Percentiles rank a stretch among this genome's conserved stretches.
These are phyloP conservation scores for Juglanconis juglandina DNA, from an alignment of 2,329 filamentous ascomycete genomes.

Conservation along the genomic window DNA sequence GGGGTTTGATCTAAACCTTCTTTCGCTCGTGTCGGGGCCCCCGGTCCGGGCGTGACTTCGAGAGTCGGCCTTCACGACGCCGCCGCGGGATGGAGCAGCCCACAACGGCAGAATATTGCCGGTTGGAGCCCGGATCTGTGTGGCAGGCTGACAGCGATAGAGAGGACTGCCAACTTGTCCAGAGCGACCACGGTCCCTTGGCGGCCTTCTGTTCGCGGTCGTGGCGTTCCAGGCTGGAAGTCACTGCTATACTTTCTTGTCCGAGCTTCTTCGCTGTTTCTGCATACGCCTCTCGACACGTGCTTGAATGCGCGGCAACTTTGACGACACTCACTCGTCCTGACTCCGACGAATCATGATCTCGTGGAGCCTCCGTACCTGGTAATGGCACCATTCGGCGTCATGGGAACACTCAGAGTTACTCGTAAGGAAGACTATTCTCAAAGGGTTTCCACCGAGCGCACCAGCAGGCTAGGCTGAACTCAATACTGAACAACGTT, in stretches of 20 bases:
- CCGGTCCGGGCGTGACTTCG: background rate
- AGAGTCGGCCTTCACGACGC: background rate
- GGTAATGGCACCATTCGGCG: background rate
- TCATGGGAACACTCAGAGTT: background rate
- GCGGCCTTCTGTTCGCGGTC: too few relatives aligned
- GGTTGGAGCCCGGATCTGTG: too few relatives aligned
- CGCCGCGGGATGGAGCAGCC: too few relatives aligned
- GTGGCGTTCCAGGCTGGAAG: background rate
- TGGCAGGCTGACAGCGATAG: too few relatives aligned
- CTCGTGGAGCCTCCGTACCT: background rate
- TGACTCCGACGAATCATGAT: background rate
- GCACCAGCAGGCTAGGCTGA: background rate
- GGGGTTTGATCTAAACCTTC: slow-evolving; percentile 16
- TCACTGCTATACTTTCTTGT: background rate
- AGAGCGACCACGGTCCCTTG: too few relatives aligned
- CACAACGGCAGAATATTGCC: too few relatives aligned
- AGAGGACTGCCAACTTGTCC: too few relatives aligned
- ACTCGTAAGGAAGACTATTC: background rate
- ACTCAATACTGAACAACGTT: background rate
- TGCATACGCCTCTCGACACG: background rate
- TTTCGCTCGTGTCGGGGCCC: slow-evolving; percentile 3
- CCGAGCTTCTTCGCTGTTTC: background rate
- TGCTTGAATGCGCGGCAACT: background rate
- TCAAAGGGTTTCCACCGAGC: background rate
- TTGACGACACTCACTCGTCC: background rate